These are phyloP conservation scores for Cryphonectria carpinicola DNA, from an alignment of 2,329 filamentous ascomycete species.

Conservation along the genomic window DNA sequence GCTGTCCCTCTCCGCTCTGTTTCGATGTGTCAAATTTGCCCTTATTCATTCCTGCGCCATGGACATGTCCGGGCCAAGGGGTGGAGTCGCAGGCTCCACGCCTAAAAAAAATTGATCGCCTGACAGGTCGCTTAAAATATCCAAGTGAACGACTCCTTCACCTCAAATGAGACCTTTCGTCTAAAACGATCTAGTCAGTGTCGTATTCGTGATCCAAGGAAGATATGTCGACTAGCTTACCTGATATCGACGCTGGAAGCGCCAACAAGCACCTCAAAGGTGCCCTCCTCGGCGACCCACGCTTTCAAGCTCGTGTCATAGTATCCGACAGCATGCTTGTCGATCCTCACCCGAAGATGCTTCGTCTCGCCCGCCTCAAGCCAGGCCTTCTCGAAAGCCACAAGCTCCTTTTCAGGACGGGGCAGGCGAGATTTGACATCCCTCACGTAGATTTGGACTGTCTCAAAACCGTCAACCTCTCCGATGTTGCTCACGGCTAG, in stretches of 20 bases:
- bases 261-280: constrained; percentile 64
- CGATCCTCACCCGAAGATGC: constrained; percentile 50
- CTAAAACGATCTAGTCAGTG: constrained; percentile 29
- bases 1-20: not conserved
- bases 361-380: constrained; percentile 60
- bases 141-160: constrained; percentile 69
- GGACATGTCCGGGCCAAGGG: not conserved
- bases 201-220: constrained; percentile 9
- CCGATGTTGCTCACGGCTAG: constrained; percentile 61
- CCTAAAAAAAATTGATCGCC: not conserved
- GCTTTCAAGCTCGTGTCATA: constrained; percentile 61
- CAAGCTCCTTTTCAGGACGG: constrained; percentile 71
- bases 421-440: constrained; percentile 66
- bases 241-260: constrained; percentile 66
- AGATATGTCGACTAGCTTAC: constrained; percentile 44
- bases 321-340: constrained; percentile 61
- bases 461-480: constrained; percentile 59
- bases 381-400: constrained; percentile 68
- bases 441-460: constrained; percentile 70
- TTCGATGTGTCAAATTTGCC: not conserved
- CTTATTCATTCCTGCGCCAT: not conserved
- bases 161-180: constrained; percentile 52
- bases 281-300: constrained; percentile 70
- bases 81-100: not conserved
- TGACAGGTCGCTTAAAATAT: constrained; percentile 46